Percentiles rank a stretch among this genome's conserved stretches.
Conservation (phyloP, 2,329 filamentous ascomycete genomes). For the Gaeumannomyces tritici region DNA sequence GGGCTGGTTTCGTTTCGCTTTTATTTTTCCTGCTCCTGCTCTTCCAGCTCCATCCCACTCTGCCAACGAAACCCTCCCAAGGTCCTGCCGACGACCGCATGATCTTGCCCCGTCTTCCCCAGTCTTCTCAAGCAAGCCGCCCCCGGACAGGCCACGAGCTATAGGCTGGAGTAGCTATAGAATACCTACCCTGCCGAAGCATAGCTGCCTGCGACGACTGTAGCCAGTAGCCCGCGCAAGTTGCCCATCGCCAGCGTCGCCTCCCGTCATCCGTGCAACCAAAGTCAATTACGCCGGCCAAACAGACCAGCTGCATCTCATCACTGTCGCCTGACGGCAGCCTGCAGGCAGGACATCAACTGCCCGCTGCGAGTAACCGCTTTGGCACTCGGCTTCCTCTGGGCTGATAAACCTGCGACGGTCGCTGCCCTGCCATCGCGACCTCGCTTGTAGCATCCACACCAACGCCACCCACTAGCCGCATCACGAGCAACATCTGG, state of each 20-base stretch:
- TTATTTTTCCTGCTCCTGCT: background rate
- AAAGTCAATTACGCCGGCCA: background rate
- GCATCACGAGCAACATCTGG: background rate
- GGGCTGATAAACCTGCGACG: background rate
- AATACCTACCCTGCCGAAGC: too few species aligned
- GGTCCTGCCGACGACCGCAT: background rate
- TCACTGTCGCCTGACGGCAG: background rate
- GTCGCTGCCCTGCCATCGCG: background rate
- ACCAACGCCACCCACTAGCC: background rate
- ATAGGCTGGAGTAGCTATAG: too few species aligned
- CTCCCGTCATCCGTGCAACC: background rate
- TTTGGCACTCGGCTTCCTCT: background rate
- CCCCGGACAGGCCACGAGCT: background rate
- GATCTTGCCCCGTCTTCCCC: background rate
- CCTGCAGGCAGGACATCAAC: background rate
- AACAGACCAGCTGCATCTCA: background rate
- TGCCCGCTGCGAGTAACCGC: background rate
- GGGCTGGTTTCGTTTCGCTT: background rate
- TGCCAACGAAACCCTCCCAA: background rate
- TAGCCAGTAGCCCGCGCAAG: background rate
- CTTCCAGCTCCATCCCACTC: background rate
- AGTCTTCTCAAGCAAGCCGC: background rate
- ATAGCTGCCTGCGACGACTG: too few species aligned
- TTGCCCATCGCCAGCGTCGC: background rate
- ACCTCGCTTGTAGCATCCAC: background rate